Conservation (phyloP, 148 eudicot species). For the Rhododendron williamsianum region DNA sequence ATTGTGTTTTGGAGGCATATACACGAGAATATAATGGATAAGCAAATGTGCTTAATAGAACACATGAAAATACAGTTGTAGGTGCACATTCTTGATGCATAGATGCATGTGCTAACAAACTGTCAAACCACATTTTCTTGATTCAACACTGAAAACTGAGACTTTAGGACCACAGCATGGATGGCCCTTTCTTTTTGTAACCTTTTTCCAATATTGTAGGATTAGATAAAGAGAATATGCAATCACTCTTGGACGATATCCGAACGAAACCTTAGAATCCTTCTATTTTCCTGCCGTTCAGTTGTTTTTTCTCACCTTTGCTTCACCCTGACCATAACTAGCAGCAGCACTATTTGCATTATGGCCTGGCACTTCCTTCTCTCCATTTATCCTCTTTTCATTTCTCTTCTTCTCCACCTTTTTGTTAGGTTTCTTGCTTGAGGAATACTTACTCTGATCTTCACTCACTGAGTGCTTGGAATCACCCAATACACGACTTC, state of each 20-base stretch:
- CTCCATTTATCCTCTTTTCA: conserved; percentile 16
- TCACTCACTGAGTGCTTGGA: conserved; percentile 6
- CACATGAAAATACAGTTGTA: conserved; percentile 19
- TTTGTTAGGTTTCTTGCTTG: conserved; percentile 29
- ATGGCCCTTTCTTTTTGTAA: neutral
- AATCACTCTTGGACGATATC: neutral
- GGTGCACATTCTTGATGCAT: conserved; percentile 2
- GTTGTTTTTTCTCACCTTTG: conserved; percentile 38
- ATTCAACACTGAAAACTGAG: conserved; percentile 6
- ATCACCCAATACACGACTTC: neutral
- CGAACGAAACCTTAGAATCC: neutral
- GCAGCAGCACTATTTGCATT: conserved; percentile 23
- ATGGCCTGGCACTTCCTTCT: conserved; percentile 24
- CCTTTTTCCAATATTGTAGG: neutral
- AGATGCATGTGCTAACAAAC: conserved; percentile 16
- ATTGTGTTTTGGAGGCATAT: neutral
- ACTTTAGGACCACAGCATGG: conserved; percentile 14
- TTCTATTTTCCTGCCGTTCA: conserved; percentile 12
- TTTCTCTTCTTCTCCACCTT: conserved; percentile 23
- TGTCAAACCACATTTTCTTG: conserved; percentile 7
- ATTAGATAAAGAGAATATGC: neutral
- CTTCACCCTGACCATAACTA: conserved; percentile 14
- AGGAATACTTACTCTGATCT: conserved; percentile 6
- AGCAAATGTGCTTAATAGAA: neutral
- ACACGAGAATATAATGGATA: neutral